These are phyloP conservation scores for Excoecaria cochinchinensis DNA, from an alignment of 345 rosid genomes.

Conservation along the genomic window DNA sequence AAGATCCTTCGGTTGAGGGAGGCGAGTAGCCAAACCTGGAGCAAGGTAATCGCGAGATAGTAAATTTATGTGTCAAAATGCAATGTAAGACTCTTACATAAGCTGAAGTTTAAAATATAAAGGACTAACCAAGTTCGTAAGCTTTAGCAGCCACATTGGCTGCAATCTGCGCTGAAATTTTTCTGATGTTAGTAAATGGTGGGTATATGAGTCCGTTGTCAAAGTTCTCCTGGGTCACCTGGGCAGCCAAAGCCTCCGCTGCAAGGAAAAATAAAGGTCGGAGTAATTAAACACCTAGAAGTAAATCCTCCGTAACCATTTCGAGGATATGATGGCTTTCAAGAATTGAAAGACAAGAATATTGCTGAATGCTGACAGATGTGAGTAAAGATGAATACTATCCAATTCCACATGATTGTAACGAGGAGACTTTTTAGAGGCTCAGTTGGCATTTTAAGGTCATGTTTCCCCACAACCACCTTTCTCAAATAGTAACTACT, in stretches of 20 bases:
- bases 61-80: neutral
- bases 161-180: conserved; percentile 90
- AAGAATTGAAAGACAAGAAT: neutral
- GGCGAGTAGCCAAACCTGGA: conserved; percentile 80
- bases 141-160: conserved; percentile 88
- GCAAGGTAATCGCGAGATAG: neutral
- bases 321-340: neutral
- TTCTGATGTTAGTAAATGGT: conserved; percentile 80
- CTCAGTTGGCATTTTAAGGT: neutral
- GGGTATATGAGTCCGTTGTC: conserved; percentile 86
- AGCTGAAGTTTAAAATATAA: neutral
- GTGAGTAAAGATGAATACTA: neutral
- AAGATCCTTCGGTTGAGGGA: conserved; percentile 75
- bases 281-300: neutral
- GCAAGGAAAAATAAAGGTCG: conserved; percentile 19
- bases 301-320: neutral
- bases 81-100: neutral
- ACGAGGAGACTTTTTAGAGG: neutral
- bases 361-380: too few relatives aligned
- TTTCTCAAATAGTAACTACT: neutral
- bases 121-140: conserved; percentile 77
- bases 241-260: conserved; percentile 89
- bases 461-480: neutral
- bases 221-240: conserved; percentile 72
- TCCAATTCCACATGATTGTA: neutral